A percentile compares a stretch with the other conserved stretches of the same genome.
phyloP scores from a whole-genome alignment of 768 basidiomycete species.

The Termitomyces sp. region DNA sequence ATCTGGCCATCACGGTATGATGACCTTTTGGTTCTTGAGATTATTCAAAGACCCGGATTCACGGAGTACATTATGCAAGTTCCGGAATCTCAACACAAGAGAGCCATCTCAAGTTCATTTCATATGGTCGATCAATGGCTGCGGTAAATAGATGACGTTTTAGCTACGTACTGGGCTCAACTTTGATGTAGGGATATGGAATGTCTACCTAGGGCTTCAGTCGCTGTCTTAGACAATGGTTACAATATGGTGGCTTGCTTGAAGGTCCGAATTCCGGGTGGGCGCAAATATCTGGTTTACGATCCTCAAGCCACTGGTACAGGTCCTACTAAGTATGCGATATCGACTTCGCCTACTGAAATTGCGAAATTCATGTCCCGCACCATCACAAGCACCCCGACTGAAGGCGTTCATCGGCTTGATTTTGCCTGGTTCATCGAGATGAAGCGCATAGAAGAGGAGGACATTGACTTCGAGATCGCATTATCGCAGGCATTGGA shows the following conservation, averaged over 20 bases:
- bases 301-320: constrained; percentile 1
- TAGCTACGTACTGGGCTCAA: background rate
- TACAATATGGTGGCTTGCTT: background rate
- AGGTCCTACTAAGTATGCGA: background rate
- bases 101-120: background rate
- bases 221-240: constrained; percentile 1
- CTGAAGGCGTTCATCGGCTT: background rate
- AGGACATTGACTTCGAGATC: background rate
- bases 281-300: background rate
- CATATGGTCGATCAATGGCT: background rate
- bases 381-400: background rate
- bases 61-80: background rate
- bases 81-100: background rate
- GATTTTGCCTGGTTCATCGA: background rate
- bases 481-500: background rate
- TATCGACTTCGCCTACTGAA: background rate
- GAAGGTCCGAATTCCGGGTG: background rate
- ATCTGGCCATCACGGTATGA: background rate
- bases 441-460: background rate
- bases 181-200: background rate
- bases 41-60: background rate
- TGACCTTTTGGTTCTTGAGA: background rate
- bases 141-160: background rate
- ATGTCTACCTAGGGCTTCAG: background rate
- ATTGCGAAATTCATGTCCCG: background rate